Base-by-base conservation (phyloP, 805 yeast genomes). In the Scheffersomyces ergatensis region DNA sequence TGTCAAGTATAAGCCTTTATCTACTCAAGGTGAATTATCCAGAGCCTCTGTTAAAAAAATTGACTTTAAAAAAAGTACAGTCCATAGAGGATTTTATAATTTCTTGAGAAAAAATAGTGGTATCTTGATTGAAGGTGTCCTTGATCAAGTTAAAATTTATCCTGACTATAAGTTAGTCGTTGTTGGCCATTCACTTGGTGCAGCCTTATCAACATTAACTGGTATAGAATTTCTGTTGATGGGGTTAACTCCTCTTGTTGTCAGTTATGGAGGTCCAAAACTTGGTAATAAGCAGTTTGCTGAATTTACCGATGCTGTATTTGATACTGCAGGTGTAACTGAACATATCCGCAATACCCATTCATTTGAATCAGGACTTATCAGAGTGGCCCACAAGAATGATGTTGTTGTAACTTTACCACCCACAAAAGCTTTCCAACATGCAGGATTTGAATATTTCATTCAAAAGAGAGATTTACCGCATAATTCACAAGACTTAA, bases 181-280 rank as follows among this genome's bases (percentile, higher is more conserved):
- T 1, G 65, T 81, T 1, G 95, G 95, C 0, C 95, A 87, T 59
- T 86, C 93, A 0, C 60, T 86, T 32, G 90, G 89, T 3, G 95
- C 83, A 5, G 89, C 90, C 0, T 57, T 83, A 38, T 83, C 89
- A 1, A 60, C 71, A 3, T 60, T 86, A 25, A 72, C 78, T 7
- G 92, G 85, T 0, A 67, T 80, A 17, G 93, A 85, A 50, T 66
- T 82, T 35, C 61, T 72, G 40, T 51, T 78, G 15, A 47, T 76
- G 53, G 88, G 87, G 0, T 63, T 62, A 42, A 57, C 75, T 6
- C 83, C 85, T 0, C 54, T 72, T 30, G 77, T 83, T 1, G 58
- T 83, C 15, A 70, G 85, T 1, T 80, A 64, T 60, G 93, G 83
- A 1, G 74, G 79, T 12, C 88, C 92, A 0, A 77, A 77, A 48